Percentiles rank a stretch among this genome's conserved stretches.
These are phyloP conservation scores for Aspergillus fischeri DNA, from an alignment of 2,329 filamentous ascomycete genomes.

Conservation along the genomic window DNA sequence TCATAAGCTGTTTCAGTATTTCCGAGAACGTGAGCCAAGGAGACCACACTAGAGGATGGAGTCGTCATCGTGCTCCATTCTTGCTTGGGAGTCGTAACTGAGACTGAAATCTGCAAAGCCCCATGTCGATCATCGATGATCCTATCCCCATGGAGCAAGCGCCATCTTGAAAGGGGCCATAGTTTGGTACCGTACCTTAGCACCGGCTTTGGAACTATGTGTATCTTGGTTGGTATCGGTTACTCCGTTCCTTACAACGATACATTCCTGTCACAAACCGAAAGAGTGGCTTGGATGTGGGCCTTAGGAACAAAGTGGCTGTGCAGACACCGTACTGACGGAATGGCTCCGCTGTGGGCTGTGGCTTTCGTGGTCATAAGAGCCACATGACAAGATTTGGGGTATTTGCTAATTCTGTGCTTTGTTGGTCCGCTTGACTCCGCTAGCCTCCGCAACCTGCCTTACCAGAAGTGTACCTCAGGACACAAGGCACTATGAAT, in stretches of 20 bases:
- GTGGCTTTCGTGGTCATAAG: not conserved
- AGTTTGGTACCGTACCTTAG: not conserved
- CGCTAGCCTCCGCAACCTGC: not conserved
- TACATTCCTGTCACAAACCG: not conserved
- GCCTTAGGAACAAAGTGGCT: not conserved
- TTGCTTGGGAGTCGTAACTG: not conserved
- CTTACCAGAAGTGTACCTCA: not conserved
- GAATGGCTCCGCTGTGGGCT: not conserved
- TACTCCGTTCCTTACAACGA: not conserved
- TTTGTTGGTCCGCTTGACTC: too few relatives aligned
- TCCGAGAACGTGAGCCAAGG: not conserved
- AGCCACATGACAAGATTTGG: not conserved
- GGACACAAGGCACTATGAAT: too few relatives aligned
- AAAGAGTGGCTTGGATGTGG: not conserved
- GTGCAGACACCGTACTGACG: not conserved
- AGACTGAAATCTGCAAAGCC: not conserved
- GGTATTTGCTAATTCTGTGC: not conserved
- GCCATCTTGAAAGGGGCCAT: not conserved
- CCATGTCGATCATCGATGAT: not conserved
- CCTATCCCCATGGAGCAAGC: not conserved
- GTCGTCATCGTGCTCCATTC: not conserved
- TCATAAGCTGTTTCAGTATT: not conserved
- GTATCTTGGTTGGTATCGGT: not conserved
- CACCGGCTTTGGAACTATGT: too few relatives aligned
- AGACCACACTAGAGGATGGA: not conserved